These are phyloP conservation scores for Cyclotella baltica DNA, from an alignment of 108 stramenopile species.

Conservation along the genomic window DNA sequence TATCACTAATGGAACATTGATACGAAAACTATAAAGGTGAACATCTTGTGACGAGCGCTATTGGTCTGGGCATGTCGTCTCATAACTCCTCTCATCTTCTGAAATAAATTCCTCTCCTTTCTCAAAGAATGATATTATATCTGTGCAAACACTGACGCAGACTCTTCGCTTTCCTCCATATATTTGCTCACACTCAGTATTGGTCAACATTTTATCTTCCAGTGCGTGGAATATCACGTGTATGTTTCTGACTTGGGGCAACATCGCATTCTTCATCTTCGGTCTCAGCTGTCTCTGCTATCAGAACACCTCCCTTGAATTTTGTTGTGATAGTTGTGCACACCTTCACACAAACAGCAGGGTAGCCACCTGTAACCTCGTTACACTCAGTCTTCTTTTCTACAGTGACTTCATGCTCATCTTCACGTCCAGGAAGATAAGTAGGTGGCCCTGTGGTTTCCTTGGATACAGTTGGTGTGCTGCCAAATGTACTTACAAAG, in stretches of 20 bases:
- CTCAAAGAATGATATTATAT: background rate
- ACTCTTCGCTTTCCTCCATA: conserved; percentile 3
- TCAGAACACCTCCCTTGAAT: background rate
- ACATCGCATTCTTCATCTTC: background rate
- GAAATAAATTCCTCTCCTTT: background rate
- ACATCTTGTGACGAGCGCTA: background rate
- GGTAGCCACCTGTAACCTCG: no score
- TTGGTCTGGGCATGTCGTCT: background rate
- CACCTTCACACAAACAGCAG: no score
- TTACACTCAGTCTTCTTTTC: no score
- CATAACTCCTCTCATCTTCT: conserved; percentile 2
- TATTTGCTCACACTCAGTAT: conserved; percentile 2
- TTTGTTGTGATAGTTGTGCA: no score
- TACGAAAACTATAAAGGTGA: no score
- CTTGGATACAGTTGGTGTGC: background rate
- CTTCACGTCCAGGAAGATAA: background rate
- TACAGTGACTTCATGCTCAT: background rate
- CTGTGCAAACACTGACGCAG: conserved; percentile 21
- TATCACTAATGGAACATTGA: no score
- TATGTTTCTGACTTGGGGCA: background rate
- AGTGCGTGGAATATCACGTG: background rate
- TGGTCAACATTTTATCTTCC: background rate
- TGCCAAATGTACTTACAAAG: no score
- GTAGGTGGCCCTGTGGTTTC: background rate
- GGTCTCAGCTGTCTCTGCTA: conserved; percentile 1